These are phyloP conservation scores for Volvox reticuliferus DNA, from an alignment of 139 green algal genomes.

Conservation along the genomic window DNA sequence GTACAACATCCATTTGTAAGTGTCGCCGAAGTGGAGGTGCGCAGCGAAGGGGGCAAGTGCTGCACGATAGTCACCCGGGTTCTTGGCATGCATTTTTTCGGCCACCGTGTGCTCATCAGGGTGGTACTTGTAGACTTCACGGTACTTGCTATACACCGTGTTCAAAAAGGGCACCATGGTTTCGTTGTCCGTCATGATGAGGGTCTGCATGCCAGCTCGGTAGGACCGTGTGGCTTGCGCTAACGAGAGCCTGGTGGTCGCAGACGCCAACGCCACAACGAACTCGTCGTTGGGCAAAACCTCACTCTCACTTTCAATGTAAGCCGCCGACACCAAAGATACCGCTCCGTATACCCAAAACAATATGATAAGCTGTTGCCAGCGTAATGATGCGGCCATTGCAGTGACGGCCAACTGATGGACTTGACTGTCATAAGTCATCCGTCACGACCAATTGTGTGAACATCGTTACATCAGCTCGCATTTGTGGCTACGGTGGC, in stretches of 20 bases:
- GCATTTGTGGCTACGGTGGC: no score
- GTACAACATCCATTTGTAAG: slow-evolving; percentile 48
- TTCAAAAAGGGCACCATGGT: slow-evolving; percentile 1
- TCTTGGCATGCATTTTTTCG: slow-evolving; percentile 20
- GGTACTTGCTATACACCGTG: slow-evolving; percentile 41
- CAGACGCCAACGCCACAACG: background rate
- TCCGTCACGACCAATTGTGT: no score
- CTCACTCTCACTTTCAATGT: no score
- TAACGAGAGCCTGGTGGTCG: background rate
- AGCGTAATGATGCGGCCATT: no score
- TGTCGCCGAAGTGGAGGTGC: background rate
- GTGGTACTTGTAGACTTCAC: slow-evolving; percentile 25
- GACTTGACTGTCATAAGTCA: no score
- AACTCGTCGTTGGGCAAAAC: slow-evolving; percentile 3
- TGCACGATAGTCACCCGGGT: slow-evolving; percentile 32
- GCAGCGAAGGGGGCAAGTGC: slow-evolving; percentile 20
- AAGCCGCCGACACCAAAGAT: no score
- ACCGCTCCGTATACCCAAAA: no score
- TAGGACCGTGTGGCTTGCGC: slow-evolving; percentile 21
- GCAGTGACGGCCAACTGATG: no score
- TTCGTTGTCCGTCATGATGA: slow-evolving; percentile 33
- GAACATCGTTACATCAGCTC: no score
- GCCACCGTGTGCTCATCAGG: slow-evolving; percentile 1
- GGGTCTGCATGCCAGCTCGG: slow-evolving; percentile 11
- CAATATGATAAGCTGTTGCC: no score